phyloP scores from a whole-genome alignment of 2,329 filamentous ascomycete species.

The Neofusicoccum cordaticola region DNA sequence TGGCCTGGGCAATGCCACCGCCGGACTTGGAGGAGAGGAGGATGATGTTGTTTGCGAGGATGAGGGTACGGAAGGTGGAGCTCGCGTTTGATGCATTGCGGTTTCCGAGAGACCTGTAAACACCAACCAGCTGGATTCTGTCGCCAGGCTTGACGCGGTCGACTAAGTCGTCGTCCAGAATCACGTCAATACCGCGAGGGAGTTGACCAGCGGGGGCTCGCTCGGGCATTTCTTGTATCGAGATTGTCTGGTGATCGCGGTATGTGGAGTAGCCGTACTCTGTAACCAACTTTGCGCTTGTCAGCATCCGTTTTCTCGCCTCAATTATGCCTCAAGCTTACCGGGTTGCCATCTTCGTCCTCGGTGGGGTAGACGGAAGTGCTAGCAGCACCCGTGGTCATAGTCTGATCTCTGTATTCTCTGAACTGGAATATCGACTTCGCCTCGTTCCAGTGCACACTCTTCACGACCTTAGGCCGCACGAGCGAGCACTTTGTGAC shows the following conservation, averaged over 20 bases:
- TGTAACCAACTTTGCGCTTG: conserved; percentile 62
- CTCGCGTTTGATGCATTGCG: conserved; percentile 87
- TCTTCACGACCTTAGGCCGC: conserved; percentile 95
- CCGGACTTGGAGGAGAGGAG: conserved; percentile 94
- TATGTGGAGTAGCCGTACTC: conserved; percentile 97
- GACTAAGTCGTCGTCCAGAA: conserved; percentile 93
- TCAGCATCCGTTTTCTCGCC: not conserved
- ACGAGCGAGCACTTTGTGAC: conserved; percentile 95
- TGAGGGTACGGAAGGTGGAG: conserved; percentile 89
- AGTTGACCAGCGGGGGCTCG: conserved; percentile 92
- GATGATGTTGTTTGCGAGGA: conserved; percentile 93
- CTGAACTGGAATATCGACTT: conserved; percentile 84
- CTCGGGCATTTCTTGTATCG: conserved; percentile 99
- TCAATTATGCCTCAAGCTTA: conserved; percentile 30
- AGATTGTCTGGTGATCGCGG: conserved; percentile 94
- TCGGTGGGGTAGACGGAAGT: conserved; percentile 92
- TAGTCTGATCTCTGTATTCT: conserved; percentile 94
- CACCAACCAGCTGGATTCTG: conserved; percentile 93
- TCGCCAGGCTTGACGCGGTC: conserved; percentile 94
- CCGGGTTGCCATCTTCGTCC: conserved; percentile 86
- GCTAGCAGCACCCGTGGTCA: conserved; percentile 82
- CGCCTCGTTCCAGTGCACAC: conserved; percentile 90
- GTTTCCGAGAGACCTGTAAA: conserved; percentile 91
- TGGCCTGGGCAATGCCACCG: conserved; percentile 85
- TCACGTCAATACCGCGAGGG: conserved; percentile 91